Evolutionary conservation across 2,329 filamentous ascomycete species (phyloP), one percentile per base, ranked within the genome.

Genomic region (Thelonectria blattea): DNA sequence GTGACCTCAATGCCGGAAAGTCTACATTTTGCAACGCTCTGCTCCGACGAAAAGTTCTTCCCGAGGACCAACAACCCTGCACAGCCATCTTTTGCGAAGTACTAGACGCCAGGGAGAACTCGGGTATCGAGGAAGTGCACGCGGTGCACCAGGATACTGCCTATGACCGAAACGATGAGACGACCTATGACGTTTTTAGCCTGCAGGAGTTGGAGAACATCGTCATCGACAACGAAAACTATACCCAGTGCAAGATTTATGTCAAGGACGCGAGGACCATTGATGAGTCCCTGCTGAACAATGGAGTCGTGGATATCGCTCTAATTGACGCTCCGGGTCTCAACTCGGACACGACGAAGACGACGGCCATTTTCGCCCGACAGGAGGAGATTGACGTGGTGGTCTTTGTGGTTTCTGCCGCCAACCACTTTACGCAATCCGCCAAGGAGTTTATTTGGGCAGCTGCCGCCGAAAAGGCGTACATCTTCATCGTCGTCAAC

Each of bases 21-120:
- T 99, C 95, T 4, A 99, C 95, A 1, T 99, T 99, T 71, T 99
- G 95, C 80, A 99, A 99, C 76, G 95, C 95, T n/a, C 81, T 99
- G 2, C 79, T 99, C 42, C 89, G 95, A 62, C 88, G 93, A 63
- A 98, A 98, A 77, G 86, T 99, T 27, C 79, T 99, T 4, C 95
- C 95, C 0, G 95, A 98, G 77, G 95, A 99, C 70, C 94, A 99
- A 75, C 95, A 98, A 73, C 95, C 95, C 2, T 99, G 95, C 77
- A 99, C 95, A 2, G 95, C 92, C 76, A 97, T 99, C 58, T 99
- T 99, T 78, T 99, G 95, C 74, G 95, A 99, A 74, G 95, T 99
- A 2, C 78, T 99, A 59, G 93, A 99, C 76, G 91, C 91, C 5
- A 87, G 92, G 65, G 93, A 97, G 74, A 99, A 99, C 71, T 89